A percentile compares a stretch with the other conserved stretches of the same genome.
These are phyloP conservation scores for Clonostachys byssicola DNA, from an alignment of 2,329 filamentous ascomycete species.

Conservation along the genomic window DNA sequence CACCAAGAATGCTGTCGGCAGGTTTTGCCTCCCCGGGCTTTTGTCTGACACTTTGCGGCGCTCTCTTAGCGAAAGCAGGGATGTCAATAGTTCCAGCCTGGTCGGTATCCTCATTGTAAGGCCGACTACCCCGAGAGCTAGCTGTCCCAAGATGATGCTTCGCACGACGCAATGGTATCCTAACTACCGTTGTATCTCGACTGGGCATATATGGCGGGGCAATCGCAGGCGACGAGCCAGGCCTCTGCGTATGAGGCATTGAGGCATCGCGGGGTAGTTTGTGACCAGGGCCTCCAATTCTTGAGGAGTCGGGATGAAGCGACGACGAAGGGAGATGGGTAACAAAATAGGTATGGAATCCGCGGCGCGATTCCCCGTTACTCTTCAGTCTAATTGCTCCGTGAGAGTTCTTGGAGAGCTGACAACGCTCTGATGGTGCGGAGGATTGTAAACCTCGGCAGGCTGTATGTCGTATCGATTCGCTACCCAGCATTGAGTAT, in stretches of 20 bases:
- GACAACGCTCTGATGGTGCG: too few relatives aligned
- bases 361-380: slow-evolving; percentile 25
- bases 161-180: slow-evolving; percentile 87
- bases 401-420: too few relatives aligned
- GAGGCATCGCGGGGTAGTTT: slow-evolving; percentile 84
- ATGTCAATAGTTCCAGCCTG: slow-evolving; percentile 93
- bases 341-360: slow-evolving; percentile 95
- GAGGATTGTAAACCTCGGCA: too few relatives aligned
- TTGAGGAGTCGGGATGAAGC: slow-evolving; percentile 78
- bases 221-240: slow-evolving; percentile 51
- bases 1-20: slow-evolving; percentile 75
- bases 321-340: slow-evolving; percentile 93
- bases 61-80: slow-evolving; percentile 84
- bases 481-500: too few relatives aligned
- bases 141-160: slow-evolving; percentile 93
- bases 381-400: not conserved
- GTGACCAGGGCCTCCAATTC: slow-evolving; percentile 63
- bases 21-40: slow-evolving; percentile 57
- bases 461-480: too few relatives aligned
- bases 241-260: slow-evolving; percentile 63
- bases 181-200: slow-evolving; percentile 86
- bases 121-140: slow-evolving; percentile 74
- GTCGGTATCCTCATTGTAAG: slow-evolving; percentile 90
- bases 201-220: slow-evolving; percentile 54
- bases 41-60: slow-evolving; percentile 60